Conservation (phyloP, 768 basidiomycete species). For the Naganishia vishniacii region DNA sequence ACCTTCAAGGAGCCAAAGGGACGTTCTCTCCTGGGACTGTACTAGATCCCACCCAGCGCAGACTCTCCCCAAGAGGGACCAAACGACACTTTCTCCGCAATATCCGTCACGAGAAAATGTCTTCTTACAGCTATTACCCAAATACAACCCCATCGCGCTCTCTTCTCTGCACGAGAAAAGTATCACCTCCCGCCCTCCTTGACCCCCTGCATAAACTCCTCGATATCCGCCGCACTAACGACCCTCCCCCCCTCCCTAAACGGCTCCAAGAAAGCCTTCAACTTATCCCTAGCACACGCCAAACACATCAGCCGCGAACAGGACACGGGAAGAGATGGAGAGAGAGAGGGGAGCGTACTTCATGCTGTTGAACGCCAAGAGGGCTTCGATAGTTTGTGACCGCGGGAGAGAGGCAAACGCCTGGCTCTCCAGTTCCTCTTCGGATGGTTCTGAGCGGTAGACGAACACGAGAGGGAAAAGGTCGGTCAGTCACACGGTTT, state of each 20-base stretch:
- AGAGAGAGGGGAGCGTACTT: constrained; percentile 35
- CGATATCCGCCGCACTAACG: constrained; percentile 25
- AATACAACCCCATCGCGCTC: no score
- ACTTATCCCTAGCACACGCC: constrained; percentile 21
- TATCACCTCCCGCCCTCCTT: background rate
- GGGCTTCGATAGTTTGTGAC: constrained; percentile 44
- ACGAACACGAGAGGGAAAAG: no score
- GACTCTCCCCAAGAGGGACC: no score
- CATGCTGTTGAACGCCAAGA: constrained; percentile 43
- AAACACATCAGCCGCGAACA: background rate
- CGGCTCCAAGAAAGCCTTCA: constrained; percentile 27
- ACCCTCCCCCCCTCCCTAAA: constrained; percentile 21
- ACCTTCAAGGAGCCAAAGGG: no score
- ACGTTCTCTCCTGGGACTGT: no score
- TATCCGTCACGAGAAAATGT: no score
- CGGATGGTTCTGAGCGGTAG: constrained; percentile 8
- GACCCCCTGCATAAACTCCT: constrained; percentile 19
- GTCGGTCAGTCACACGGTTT: no score
- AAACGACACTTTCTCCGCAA: no score
- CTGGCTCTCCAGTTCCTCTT: constrained; percentile 38
- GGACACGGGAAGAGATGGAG: background rate
- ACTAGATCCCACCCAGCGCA: no score
- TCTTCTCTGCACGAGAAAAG: no score
- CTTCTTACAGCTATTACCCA: no score
- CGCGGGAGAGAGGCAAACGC: constrained; percentile 38